phyloP scores from a whole-genome alignment of 768 basidiomycete genomes.

The Leccinum boreale region DNA sequence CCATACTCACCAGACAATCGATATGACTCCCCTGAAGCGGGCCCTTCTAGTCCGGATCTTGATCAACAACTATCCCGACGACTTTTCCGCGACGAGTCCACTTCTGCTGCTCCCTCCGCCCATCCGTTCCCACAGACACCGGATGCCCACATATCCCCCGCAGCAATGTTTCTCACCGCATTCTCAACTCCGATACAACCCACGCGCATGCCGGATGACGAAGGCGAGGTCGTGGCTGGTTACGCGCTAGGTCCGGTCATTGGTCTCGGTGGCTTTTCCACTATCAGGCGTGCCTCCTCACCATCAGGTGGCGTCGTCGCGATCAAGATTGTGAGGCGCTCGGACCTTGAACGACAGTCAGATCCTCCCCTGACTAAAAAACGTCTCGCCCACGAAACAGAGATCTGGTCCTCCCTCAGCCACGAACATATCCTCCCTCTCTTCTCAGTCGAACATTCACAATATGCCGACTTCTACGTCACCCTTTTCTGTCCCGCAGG shows the following conservation, averaged over 20 bases:
- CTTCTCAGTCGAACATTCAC: constrained; percentile 57
- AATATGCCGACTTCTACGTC: constrained; percentile 74
- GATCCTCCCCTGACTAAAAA: constrained; percentile 47
- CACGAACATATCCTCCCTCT: constrained; percentile 89
- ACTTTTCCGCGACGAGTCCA: constrained; percentile 7
- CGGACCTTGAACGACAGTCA: constrained; percentile 51
- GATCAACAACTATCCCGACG: constrained; percentile 24
- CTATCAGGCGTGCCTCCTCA: constrained; percentile 66
- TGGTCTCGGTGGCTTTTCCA: constrained; percentile 79
- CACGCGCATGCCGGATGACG: constrained; percentile 51
- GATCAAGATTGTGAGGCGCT: constrained; percentile 75
- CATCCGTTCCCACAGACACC: constrained; percentile 9
- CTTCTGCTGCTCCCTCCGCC: neutral
- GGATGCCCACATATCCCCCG: constrained; percentile 49
- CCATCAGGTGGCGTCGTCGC: constrained; percentile 68
- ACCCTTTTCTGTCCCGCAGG: constrained; percentile 83
- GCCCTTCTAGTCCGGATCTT: constrained; percentile 23
- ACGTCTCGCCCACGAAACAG: constrained; percentile 66
- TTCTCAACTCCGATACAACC: constrained; percentile 45
- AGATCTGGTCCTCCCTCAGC: constrained; percentile 69
- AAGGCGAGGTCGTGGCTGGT: constrained; percentile 63
- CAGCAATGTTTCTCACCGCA: constrained; percentile 69
- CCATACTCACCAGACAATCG: constrained; percentile 3
- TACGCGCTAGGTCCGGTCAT: constrained; percentile 76
- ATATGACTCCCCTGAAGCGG: neutral